Percentiles rank a stretch among this genome's conserved stretches.
phyloP scores from a whole-genome alignment of 2,329 filamentous ascomycete species.

The Xylariaceae sp. region DNA sequence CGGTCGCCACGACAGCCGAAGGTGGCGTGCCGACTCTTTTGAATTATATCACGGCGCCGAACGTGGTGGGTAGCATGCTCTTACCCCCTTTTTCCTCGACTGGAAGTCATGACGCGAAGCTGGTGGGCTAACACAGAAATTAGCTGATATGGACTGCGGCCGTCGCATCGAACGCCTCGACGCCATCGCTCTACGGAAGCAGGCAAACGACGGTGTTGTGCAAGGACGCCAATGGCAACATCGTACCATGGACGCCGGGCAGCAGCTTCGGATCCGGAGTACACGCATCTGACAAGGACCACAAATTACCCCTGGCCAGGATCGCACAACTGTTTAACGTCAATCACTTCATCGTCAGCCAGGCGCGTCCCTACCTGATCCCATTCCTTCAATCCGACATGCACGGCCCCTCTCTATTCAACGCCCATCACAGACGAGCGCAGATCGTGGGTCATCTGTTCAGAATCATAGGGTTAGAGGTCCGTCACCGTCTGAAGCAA shows the following conservation, averaged over 20 bases:
- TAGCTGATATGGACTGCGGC: conserved; percentile 77
- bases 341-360: conserved; percentile 91
- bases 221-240: conserved; percentile 67
- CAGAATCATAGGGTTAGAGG: conserved; percentile 67
- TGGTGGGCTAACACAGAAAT: conserved; percentile 16
- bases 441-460: conserved; percentile 55
- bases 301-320: conserved; percentile 60
- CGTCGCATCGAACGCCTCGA: conserved; percentile 66
- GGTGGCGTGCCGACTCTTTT: conserved; percentile 77
- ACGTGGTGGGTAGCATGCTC: conserved; percentile 61
- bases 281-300: conserved; percentile 58
- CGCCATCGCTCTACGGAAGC: conserved; percentile 59
- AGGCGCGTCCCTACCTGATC: conserved; percentile 83
- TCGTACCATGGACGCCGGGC: conserved; percentile 67
- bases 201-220: conserved; percentile 64
- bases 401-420: conserved; percentile 63
- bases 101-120: not conserved
- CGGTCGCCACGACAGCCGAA: conserved; percentile 69
- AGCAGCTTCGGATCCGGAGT: conserved; percentile 66
- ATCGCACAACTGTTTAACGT: conserved; percentile 84
- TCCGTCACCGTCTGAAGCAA: conserved; percentile 75
- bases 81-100: not conserved
- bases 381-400: conserved; percentile 79
- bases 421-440: conserved; percentile 52
- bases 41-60: conserved; percentile 89